Base-by-base conservation (phyloP, 164 flowering plant species). In the Nymphaea colorata region DNA sequence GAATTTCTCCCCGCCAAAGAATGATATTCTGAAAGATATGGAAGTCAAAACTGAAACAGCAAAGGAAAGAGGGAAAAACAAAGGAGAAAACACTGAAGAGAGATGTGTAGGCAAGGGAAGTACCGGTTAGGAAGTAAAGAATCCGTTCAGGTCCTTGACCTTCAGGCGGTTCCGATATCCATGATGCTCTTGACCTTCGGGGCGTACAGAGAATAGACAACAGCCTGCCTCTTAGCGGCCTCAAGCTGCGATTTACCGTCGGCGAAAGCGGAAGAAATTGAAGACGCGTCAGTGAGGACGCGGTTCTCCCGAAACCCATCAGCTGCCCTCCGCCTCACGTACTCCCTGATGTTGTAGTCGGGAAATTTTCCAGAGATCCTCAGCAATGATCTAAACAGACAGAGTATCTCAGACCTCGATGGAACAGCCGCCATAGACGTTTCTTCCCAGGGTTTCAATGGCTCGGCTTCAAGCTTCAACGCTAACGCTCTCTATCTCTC, bases 261-360 rank as follows among this genome's bases (percentile, higher is more conserved):
- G 36, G 76, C 14, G 68, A 74, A 86, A 17, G 82, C 93, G 36
- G 86, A 71, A 51, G 87, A 71, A 62, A 82, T 51, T 3, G 77
- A 8, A 0, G 79, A 66, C 2, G 84, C 79, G 62, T 87, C 90
- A 17, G 86, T 69, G n/a, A 87, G 77, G 51, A 64, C 14, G 18
- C 71, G 70, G 70, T 82, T 85, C 4, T 69, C 67, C 65, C 87
- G 87, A 72, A 90, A 90, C 36, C 79, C 90, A 72, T 90, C 93
- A 64, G 79, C 59, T 8, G 93, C 74, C 3, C 95, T 82, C 43
- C 87, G 84, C 71, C 78, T 90, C 7, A 83, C 69, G 79, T 93
- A 90, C 71, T 93, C 95, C 57, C 93, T 73, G 62, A 90, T 68
- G 82, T 93, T 93, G 84, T 93, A 90, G 69, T 90, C 96, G 14